phyloP scores from a whole-genome alignment of 2,329 filamentous ascomycete species.

The Nothomitra cinnamomea region DNA sequence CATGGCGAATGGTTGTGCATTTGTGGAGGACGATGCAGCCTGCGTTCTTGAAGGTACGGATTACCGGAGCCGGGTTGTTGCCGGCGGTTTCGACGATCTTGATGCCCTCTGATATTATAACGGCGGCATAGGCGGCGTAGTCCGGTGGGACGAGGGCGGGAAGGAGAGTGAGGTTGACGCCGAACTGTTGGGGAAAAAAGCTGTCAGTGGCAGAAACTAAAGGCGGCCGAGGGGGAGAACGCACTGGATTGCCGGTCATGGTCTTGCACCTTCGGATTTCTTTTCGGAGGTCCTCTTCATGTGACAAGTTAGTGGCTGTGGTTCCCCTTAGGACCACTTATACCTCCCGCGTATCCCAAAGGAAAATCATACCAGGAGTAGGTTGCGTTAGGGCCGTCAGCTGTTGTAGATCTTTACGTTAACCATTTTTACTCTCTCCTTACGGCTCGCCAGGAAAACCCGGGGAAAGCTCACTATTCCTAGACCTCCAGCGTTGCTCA shows the following conservation, averaged over 20 bases:
- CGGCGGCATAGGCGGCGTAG: constrained; percentile 81
- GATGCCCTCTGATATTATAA: constrained; percentile 85
- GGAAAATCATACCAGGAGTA: constrained; percentile 33
- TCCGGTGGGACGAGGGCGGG: constrained; percentile 80
- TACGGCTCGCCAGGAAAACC: not conserved
- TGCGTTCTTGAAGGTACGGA: constrained; percentile 69
- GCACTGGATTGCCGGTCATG: constrained; percentile 52
- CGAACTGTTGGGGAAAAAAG: constrained; percentile 35
- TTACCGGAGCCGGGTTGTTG: constrained; percentile 80
- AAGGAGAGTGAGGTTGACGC: constrained; percentile 86
- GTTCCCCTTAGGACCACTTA: not conserved
- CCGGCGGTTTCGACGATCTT: constrained; percentile 85
- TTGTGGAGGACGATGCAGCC: constrained; percentile 79
- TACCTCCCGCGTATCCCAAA: not conserved
- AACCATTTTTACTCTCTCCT: not conserved
- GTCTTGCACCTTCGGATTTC: constrained; percentile 78
- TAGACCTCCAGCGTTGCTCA: constrained; percentile 67
- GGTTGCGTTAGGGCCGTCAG: constrained; percentile 86
- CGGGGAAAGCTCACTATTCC: constrained; percentile 36
- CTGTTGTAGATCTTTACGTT: constrained; percentile 10
- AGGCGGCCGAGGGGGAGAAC: not conserved
- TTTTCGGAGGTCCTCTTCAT: constrained; percentile 60
- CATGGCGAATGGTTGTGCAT: constrained; percentile 91
- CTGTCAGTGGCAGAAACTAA: not conserved
- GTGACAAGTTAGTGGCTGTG: not conserved